These are phyloP conservation scores for Colletotrichum trifolii DNA, from an alignment of 2,329 filamentous ascomycete species.

Conservation along the genomic window DNA sequence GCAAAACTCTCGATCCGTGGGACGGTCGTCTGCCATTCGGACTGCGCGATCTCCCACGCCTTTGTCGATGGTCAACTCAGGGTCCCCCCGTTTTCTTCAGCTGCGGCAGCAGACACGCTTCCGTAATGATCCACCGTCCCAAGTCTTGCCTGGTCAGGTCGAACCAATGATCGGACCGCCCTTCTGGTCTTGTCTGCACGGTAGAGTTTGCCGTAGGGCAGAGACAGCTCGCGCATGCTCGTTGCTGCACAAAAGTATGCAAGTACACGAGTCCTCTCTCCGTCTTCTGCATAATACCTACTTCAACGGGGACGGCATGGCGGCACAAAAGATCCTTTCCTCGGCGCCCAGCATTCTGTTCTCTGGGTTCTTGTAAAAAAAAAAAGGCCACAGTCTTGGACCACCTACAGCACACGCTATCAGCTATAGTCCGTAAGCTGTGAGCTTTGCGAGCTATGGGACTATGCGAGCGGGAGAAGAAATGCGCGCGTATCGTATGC, in stretches of 20 bases:
- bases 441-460: slow-evolving; percentile 3
- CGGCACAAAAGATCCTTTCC: slow-evolving; percentile 1
- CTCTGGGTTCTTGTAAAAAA: background rate
- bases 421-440: slow-evolving; percentile 6
- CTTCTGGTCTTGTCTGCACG: background rate
- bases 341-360: slow-evolving; percentile 24
- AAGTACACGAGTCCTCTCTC: background rate
- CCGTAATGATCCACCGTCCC: slow-evolving; percentile 23
- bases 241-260: too few species aligned
- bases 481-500: background rate
- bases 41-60: slow-evolving; percentile 9
- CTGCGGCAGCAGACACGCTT: background rate
- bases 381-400: background rate
- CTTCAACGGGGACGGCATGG: background rate
- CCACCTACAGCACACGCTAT: too few species aligned
- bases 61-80: slow-evolving; percentile 11
- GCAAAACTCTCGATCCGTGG: slow-evolving; percentile 32
- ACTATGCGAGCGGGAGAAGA: background rate
- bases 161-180: too few species aligned
- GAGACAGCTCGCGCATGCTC: background rate
- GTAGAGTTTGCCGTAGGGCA: slow-evolving; percentile 9
- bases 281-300: slow-evolving; percentile 11
- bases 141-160: background rate
- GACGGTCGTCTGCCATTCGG: slow-evolving; percentile 1
- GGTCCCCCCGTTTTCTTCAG: slow-evolving; percentile 31